Conservation (phyloP, 495 filamentous ascomycete genomes). For the Hypoxylon perforatum region DNA sequence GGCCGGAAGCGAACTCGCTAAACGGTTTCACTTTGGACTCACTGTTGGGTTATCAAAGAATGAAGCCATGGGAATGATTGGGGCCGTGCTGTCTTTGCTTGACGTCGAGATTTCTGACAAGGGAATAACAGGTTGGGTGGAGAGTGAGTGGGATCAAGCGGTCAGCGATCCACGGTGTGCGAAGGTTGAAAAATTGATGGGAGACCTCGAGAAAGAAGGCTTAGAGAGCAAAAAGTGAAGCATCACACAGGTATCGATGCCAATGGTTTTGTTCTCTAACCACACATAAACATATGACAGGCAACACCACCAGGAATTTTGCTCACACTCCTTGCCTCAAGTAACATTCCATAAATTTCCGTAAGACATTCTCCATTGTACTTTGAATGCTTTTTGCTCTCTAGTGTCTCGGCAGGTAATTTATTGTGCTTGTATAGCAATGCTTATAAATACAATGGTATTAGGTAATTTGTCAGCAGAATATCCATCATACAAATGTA, state of each 20-base stretch:
- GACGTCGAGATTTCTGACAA: background rate
- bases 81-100: constrained; percentile 13
- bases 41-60: background rate
- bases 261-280: too few relatives aligned
- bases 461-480: background rate
- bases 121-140: background rate
- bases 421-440: too few relatives aligned
- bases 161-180: background rate
- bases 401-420: too few relatives aligned
- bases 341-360: too few relatives aligned
- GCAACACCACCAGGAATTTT: too few relatives aligned
- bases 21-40: constrained; percentile 14
- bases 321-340: too few relatives aligned
- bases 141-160: background rate
- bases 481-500: background rate
- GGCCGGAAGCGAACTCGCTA: constrained; percentile 7
- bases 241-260: too few relatives aligned
- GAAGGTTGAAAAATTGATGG: background rate
- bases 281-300: too few relatives aligned
- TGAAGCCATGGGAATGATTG: constrained; percentile 8
- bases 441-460: too few relatives aligned
- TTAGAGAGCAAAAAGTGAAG: too few relatives aligned
- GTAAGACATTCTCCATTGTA: too few relatives aligned
- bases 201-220: background rate
- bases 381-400: too few relatives aligned